Conservation (phyloP, 257 asterid genomes). For the Solanum commersonii region DNA sequence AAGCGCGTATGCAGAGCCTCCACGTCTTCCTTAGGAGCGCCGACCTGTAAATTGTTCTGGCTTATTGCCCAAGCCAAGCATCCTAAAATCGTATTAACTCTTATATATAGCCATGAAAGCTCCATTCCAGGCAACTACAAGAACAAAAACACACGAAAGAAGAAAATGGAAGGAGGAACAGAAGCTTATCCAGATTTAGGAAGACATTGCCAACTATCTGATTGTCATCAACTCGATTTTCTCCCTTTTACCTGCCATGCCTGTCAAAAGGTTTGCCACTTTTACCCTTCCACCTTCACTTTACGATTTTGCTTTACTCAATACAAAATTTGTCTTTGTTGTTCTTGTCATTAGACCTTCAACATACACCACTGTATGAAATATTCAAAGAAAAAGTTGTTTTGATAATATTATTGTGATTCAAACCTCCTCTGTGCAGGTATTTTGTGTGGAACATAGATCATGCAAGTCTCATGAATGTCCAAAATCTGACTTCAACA, state of each 20-base stretch:
- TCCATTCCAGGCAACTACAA: background rate
- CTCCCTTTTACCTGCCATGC: slow-evolving; percentile 79
- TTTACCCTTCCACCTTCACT: background rate
- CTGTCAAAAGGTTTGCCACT: slow-evolving; percentile 32
- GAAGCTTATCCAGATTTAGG: slow-evolving; percentile 91
- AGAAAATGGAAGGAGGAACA: slow-evolving; percentile 58
- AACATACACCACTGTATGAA: background rate
- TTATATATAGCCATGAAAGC: background rate
- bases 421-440: slow-evolving; percentile 17
- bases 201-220: slow-evolving; percentile 58
- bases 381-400: background rate
- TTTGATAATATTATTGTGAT: too few relatives aligned
- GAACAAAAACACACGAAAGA: background rate
- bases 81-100: background rate
- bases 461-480: slow-evolving; percentile 68
- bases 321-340: background rate
- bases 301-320: background rate
- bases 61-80: slow-evolving; percentile 35
- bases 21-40: background rate
- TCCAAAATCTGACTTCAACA: slow-evolving; percentile 44
- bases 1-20: background rate
- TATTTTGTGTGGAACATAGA: slow-evolving; percentile 63
- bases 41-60: background rate
- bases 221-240: slow-evolving; percentile 83
- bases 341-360: background rate